Conservation (phyloP, 306 rosid species). For the Pterocarpus macrocarpus region DNA sequence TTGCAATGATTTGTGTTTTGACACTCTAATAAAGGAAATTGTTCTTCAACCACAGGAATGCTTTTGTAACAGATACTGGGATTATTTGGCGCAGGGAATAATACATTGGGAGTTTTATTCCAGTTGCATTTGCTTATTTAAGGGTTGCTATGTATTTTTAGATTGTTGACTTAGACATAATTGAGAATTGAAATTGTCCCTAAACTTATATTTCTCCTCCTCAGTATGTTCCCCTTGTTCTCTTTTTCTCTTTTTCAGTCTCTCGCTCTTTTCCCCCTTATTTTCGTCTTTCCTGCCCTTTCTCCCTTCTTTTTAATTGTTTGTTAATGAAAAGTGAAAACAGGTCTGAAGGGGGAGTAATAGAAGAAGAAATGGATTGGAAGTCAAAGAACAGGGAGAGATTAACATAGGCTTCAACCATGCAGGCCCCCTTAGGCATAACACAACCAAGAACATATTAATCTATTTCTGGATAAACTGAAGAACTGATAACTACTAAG, state of each 20-base stretch:
- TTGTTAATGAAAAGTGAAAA: too few species aligned
- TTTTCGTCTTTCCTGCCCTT: not conserved
- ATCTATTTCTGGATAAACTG: too few species aligned
- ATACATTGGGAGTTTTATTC: not conserved
- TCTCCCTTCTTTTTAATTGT: not conserved
- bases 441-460: too few species aligned
- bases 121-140: not conserved
- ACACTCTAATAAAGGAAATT: not conserved
- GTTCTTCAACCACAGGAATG: constrained; percentile 1
- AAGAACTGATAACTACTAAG: too few species aligned
- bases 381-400: too few species aligned
- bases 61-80: not conserved
- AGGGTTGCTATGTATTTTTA: not conserved
- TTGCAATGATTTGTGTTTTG: not conserved
- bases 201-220: not conserved
- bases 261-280: not conserved
- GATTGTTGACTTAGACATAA: not conserved
- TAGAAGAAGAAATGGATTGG: too few species aligned
- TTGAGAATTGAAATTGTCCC: not conserved
- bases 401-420: too few species aligned
- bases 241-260: not conserved
- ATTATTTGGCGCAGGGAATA: not conserved
- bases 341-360: too few species aligned
- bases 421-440: too few species aligned
- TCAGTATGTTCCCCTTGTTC: not conserved